Conservation (phyloP, 257 asterid species). For the Fraxinus pennsylvanica region DNA sequence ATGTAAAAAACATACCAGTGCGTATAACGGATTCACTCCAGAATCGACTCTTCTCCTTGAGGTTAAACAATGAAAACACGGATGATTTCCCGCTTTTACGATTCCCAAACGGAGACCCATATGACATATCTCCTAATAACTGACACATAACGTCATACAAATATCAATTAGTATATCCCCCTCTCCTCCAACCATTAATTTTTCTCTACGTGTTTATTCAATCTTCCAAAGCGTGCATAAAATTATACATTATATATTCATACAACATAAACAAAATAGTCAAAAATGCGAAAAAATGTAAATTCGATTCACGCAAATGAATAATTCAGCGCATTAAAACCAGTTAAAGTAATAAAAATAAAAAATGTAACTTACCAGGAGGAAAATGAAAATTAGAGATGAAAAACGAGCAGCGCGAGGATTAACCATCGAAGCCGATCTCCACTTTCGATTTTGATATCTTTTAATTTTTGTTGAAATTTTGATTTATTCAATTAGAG, state of each 20-base stretch:
- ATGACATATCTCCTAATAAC: constrained; percentile 55
- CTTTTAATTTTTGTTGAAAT: constrained; percentile 4
- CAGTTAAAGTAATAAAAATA: background rate
- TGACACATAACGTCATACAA: constrained; percentile 30
- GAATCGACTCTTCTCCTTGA: constrained; percentile 86
- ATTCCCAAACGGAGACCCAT: constrained; percentile 58
- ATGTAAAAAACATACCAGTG: constrained; percentile 51
- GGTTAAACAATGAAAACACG: constrained; percentile 88
- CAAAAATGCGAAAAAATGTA: background rate
- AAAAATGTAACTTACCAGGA: constrained; percentile 38
- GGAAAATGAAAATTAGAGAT: constrained; percentile 28
- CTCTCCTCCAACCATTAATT: constrained; percentile 12
- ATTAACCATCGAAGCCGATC: constrained; percentile 47
- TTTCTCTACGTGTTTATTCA: background rate
- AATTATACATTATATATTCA: constrained; percentile 11
- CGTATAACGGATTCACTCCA: constrained; percentile 96
- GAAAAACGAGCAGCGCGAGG: constrained; percentile 34
- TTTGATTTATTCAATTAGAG: background rate
- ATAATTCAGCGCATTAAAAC: constrained; percentile 1
- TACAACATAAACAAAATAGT: constrained; percentile 13
- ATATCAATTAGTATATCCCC: constrained; percentile 12
- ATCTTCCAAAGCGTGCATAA: background rate
- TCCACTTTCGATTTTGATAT: constrained; percentile 29
- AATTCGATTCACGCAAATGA: constrained; percentile 1
- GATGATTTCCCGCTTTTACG: constrained; percentile 65